phyloP scores from a whole-genome alignment of 257 asterid genomes.

The Salvia hispanica region DNA sequence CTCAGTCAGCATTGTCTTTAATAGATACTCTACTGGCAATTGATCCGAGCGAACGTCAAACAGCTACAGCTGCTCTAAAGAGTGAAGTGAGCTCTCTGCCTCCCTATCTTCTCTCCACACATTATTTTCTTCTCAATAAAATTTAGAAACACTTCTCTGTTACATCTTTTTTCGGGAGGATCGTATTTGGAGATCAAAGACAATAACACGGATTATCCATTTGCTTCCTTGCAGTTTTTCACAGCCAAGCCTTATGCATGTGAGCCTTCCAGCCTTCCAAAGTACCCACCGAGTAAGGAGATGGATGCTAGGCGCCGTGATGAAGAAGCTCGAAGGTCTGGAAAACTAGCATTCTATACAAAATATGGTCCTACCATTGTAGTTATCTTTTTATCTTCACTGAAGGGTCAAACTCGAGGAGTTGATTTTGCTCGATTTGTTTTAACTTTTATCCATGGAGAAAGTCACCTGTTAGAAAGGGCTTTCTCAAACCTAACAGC shows the following conservation, averaged over 20 bases:
- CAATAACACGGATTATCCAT: constrained; percentile 9
- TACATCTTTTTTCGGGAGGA: neutral
- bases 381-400: neutral
- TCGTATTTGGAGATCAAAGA: neutral
- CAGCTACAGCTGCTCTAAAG: constrained; percentile 67
- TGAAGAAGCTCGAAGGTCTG: constrained; percentile 88
- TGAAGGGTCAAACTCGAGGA: no score
- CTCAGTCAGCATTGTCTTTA: constrained; percentile 72
- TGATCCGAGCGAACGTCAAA: constrained; percentile 80
- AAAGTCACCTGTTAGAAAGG: no score
- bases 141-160: neutral
- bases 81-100: constrained; percentile 67
- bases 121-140: neutral
- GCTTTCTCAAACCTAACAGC: neutral
- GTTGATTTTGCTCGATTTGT: no score
- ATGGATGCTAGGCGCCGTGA: constrained; percentile 90
- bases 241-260: constrained; percentile 72
- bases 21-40: constrained; percentile 78
- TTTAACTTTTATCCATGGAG: no score
- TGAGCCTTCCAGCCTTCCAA: constrained; percentile 88
- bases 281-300: constrained; percentile 93
- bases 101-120: constrained; percentile 5
- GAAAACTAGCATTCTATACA: neutral
- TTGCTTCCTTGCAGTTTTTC: constrained; percentile 62
- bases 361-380: neutral